phyloP scores from a whole-genome alignment of 768 basidiomycete species.

The Erythrobasidium yunnanense region DNA sequence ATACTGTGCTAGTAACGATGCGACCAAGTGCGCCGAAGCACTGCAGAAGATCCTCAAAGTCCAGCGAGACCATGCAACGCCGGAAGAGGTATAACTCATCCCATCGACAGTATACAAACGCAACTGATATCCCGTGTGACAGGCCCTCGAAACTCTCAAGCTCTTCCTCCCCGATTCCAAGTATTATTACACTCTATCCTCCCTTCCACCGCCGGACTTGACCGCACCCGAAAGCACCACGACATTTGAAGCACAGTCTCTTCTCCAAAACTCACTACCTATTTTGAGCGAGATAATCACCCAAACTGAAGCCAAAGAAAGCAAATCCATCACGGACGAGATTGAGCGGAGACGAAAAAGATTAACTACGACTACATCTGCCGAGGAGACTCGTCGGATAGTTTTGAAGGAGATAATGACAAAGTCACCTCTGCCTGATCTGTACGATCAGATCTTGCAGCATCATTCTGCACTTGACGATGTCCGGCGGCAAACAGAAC shows the following conservation, averaged over 20 bases:
- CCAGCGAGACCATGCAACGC: slow-evolving; percentile 53
- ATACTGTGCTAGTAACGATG: slow-evolving; percentile 54
- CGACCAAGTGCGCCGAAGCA: slow-evolving; percentile 64
- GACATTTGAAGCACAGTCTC: slow-evolving; percentile 50
- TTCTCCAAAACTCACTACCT: slow-evolving; percentile 58
- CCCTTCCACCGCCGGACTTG: slow-evolving; percentile 62
- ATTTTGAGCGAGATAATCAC: slow-evolving; percentile 60
- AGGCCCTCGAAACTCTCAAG: slow-evolving; percentile 60
- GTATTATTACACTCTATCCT: slow-evolving; percentile 53
- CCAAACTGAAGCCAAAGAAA: slow-evolving; percentile 57
- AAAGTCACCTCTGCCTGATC: slow-evolving; percentile 34
- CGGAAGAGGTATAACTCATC: slow-evolving; percentile 51
- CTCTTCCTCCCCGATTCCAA: slow-evolving; percentile 65
- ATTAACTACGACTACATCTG: slow-evolving; percentile 46
- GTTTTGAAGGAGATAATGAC: slow-evolving; percentile 36
- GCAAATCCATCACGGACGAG: slow-evolving; percentile 52
- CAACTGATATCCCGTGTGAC: not conserved
- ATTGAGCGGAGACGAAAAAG: slow-evolving; percentile 67
- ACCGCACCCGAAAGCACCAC: slow-evolving; percentile 60
- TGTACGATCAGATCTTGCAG: slow-evolving; percentile 70
- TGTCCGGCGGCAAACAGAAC: slow-evolving; percentile 64
- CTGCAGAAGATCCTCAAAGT: slow-evolving; percentile 65
- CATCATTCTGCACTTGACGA: slow-evolving; percentile 70
- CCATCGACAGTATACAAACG: too few relatives aligned
- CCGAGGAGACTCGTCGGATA: slow-evolving; percentile 36